Evolutionary conservation across 2,329 filamentous ascomycete species (phyloP).

Genomic region (Pestalotiopsis sp.): DNA sequence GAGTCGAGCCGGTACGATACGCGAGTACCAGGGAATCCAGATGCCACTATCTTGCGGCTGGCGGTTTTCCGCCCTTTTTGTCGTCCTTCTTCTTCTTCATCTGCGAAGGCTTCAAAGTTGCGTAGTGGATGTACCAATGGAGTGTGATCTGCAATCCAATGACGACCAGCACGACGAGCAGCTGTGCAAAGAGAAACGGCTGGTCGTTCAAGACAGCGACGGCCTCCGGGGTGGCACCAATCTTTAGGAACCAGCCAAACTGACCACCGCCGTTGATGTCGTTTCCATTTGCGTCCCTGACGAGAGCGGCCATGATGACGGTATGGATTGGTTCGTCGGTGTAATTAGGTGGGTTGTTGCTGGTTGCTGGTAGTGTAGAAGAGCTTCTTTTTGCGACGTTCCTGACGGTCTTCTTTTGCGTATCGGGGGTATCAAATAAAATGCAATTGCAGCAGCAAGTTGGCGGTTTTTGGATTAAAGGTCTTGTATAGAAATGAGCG

Average conservation of each 20-base stretch:
- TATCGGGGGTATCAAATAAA: conserved; percentile 12
- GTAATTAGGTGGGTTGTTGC: background rate
- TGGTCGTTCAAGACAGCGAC: conserved; percentile 64
- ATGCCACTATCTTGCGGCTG: conserved; percentile 1
- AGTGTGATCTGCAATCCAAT: conserved; percentile 48
- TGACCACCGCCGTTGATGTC: conserved; percentile 42
- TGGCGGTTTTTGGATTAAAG: background rate
- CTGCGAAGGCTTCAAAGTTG: conserved; percentile 63
- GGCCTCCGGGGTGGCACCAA: conserved; percentile 60
- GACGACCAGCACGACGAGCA: conserved; percentile 54
- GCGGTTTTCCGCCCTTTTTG: conserved; percentile 34
- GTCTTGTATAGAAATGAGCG: background rate
- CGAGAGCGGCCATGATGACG: conserved; percentile 10
- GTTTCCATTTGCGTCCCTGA: background rate
- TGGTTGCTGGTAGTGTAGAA: background rate
- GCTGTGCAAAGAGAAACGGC: conserved; percentile 58
- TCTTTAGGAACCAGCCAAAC: conserved; percentile 58
- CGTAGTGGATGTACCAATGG: conserved; percentile 61
- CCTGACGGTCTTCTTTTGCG: conserved; percentile 13
- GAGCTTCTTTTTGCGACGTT: conserved; percentile 12
- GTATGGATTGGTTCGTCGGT: background rate
- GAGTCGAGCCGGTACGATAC: background rate
- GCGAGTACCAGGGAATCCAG: background rate
- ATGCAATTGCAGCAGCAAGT: background rate
- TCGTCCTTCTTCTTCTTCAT: conserved; percentile 52